Percentiles rank a stretch among this genome's conserved stretches.
Conservation (phyloP, 176 grass and related monocot genomes). For the Oryza meridionalis region DNA sequence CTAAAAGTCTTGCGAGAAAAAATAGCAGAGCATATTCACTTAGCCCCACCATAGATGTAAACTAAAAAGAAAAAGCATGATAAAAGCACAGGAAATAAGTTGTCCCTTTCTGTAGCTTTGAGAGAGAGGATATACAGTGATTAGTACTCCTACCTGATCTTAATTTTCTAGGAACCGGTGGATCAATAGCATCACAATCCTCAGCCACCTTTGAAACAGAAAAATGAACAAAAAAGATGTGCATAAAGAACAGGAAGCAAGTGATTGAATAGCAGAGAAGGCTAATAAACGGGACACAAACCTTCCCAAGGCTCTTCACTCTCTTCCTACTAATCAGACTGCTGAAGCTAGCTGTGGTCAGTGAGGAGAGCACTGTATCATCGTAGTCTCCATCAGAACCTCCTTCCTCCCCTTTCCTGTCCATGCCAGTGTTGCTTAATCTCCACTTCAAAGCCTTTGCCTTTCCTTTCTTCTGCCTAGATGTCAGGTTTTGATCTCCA, state of each 20-base stretch:
- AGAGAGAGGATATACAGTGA: slow-evolving; percentile 28
- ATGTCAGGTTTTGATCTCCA: slow-evolving; percentile 26
- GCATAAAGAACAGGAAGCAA: slow-evolving; percentile 15
- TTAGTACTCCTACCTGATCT: slow-evolving; percentile 66
- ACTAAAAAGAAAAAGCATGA: slow-evolving; percentile 1
- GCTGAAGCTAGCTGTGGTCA: slow-evolving; percentile 22
- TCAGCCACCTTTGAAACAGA: slow-evolving; percentile 47
- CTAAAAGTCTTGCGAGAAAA: not conserved
- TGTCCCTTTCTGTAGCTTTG: slow-evolving; percentile 4
- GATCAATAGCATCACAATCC: slow-evolving; percentile 54
- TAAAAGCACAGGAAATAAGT: not conserved
- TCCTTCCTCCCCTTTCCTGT: not conserved
- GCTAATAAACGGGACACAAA: slow-evolving; percentile 21
- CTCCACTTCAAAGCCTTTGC: slow-evolving; percentile 46
- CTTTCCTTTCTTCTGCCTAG: slow-evolving; percentile 57
- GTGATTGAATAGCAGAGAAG: slow-evolving; percentile 13
- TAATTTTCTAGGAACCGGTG: slow-evolving; percentile 75
- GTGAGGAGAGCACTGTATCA: slow-evolving; percentile 40
- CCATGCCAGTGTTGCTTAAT: slow-evolving; percentile 48
- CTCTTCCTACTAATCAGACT: slow-evolving; percentile 45
- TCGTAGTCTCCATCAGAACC: slow-evolving; percentile 25
- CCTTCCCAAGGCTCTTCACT: slow-evolving; percentile 56
- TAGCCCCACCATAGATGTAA: not conserved
- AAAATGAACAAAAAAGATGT: slow-evolving; percentile 27
- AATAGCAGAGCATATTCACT: not conserved